Percentiles rank a stretch among this genome's conserved stretches.
Evolutionary conservation across 306 rosid genomes (phyloP).

Genomic region (Arachis hypogaea): DNA sequence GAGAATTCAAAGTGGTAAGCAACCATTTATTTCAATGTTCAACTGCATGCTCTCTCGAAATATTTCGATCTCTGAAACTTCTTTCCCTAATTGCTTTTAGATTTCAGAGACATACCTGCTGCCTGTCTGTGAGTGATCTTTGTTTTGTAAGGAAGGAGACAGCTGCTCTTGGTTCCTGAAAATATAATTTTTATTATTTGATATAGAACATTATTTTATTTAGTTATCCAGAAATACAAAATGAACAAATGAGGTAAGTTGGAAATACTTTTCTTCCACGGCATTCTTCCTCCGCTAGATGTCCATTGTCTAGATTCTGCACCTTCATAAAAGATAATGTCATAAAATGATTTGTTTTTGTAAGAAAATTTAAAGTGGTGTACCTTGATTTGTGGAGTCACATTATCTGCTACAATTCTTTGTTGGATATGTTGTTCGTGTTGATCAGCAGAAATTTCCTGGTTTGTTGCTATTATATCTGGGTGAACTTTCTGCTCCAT

Average conservation of each 20-base stretch:
- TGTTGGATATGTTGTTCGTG: conserved; percentile 48
- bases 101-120: conserved; percentile 62
- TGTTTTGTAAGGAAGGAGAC: conserved; percentile 64
- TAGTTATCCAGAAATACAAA: background rate
- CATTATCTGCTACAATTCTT: conserved; percentile 41
- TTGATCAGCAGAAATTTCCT: conserved; percentile 43
- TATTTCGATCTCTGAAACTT: background rate
- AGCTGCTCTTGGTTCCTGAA: conserved; percentile 63
- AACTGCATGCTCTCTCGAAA: conserved; percentile 5
- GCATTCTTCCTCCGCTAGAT: conserved; percentile 50
- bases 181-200: conserved; percentile 30
- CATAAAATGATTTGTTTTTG: conserved; percentile 30
- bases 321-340: conserved; percentile 36
- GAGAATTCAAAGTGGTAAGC: conserved; percentile 29
- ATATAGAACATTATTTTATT: conserved; percentile 14
- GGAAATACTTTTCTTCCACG: conserved; percentile 55
- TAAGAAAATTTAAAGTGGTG: conserved; percentile 15
- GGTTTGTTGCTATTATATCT: conserved; percentile 39
- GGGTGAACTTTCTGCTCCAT: conserved; percentile 48
- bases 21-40: conserved; percentile 18
- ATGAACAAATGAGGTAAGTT: conserved; percentile 22
- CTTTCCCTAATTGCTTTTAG: conserved; percentile 15
- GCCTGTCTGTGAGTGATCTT: conserved; percentile 81
- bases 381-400: conserved; percentile 56
- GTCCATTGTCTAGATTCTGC: conserved; percentile 66